Percentiles rank a stretch among this genome's conserved stretches.
Evolutionary conservation across 116 monocot genomes (phyloP).

Genomic region (Dioscorea cayenensis): DNA sequence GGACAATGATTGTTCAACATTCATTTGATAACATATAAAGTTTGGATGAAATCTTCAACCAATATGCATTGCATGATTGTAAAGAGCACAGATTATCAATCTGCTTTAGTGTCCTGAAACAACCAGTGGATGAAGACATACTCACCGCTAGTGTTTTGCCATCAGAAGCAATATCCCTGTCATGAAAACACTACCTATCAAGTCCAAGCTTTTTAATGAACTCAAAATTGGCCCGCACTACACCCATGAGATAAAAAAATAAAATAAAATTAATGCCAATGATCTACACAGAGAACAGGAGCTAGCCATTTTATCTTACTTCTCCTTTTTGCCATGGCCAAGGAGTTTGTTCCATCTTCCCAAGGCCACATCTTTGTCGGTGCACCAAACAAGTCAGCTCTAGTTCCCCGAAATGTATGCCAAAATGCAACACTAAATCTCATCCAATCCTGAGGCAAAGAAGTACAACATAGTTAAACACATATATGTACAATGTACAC

Average conservation of each 20-base stretch:
- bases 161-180: conserved; percentile 97
- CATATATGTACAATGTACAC: not conserved
- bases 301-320: conserved; percentile 33
- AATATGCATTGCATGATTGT: not conserved
- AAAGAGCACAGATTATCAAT: not conserved
- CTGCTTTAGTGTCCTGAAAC: no score
- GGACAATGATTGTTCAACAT: no score
- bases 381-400: conserved; percentile 88
- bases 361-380: conserved; percentile 93
- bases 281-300: not conserved
- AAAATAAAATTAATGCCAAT: not conserved
- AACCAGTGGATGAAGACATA: not conserved
- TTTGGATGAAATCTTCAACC: not conserved
- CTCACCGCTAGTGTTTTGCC: conserved; percentile 71
- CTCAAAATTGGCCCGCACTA: conserved; percentile 95
- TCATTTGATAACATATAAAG: not conserved
- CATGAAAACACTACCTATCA: conserved; percentile 95
- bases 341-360: conserved; percentile 96
- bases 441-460: conserved; percentile 64
- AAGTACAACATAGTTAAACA: not conserved
- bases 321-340: conserved; percentile 93
- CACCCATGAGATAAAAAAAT: not conserved
- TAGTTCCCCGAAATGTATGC: conserved; percentile 94
- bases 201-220: conserved; percentile 90
- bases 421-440: conserved; percentile 98